A percentile compares a stretch with the other conserved stretches of the same genome.
phyloP scores from a whole-genome alignment of 2,329 filamentous ascomycete genomes.

The Paraphoma chrysanthemicola region DNA sequence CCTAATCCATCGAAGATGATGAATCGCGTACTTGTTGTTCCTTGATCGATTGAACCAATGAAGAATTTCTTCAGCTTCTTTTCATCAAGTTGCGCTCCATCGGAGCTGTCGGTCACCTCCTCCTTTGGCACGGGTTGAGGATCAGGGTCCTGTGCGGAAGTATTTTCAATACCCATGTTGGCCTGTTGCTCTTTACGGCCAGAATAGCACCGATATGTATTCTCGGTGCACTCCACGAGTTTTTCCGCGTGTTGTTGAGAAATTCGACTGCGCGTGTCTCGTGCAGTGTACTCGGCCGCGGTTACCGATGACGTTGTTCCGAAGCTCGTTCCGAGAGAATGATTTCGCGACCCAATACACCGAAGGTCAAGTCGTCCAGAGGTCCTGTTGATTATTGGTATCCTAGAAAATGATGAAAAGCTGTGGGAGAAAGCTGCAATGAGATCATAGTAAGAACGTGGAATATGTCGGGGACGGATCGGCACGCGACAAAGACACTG shows the following conservation, averaged over 20 bases:
- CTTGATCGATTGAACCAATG: conserved; percentile 88
- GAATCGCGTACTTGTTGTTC: conserved; percentile 88
- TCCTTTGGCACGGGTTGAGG: conserved; percentile 45
- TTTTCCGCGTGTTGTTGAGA: conserved; percentile 22
- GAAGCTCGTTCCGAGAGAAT: conserved; percentile 16
- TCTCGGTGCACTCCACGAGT: conserved; percentile 12
- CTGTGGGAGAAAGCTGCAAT: conserved; percentile 16
- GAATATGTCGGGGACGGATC: conserved; percentile 27
- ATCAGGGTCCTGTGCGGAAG: conserved; percentile 31
- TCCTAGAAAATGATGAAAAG: conserved; percentile 6
- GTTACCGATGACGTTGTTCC: conserved; percentile 24
- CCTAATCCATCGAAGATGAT: conserved; percentile 86
- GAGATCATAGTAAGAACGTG: conserved; percentile 21
- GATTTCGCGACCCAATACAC: conserved; percentile 28
- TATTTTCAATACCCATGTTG: conserved; percentile 37
- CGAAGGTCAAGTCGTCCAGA: conserved; percentile 7
- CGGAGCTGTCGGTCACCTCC: conserved; percentile 23
- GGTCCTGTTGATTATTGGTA: neutral
- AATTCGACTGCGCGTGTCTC: conserved; percentile 4
- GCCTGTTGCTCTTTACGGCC: neutral
- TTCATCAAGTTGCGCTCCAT: conserved; percentile 38
- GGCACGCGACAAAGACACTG: conserved; percentile 28
- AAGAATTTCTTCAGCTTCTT: conserved; percentile 64
- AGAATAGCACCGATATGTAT: neutral
- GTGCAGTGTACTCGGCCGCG: conserved; percentile 3